A percentile compares a stretch with the other conserved stretches of the same genome.
Evolutionary conservation across 2,329 filamentous ascomycete genomes (phyloP).

Genomic region (Sclerotinia sclerotiorum): DNA sequence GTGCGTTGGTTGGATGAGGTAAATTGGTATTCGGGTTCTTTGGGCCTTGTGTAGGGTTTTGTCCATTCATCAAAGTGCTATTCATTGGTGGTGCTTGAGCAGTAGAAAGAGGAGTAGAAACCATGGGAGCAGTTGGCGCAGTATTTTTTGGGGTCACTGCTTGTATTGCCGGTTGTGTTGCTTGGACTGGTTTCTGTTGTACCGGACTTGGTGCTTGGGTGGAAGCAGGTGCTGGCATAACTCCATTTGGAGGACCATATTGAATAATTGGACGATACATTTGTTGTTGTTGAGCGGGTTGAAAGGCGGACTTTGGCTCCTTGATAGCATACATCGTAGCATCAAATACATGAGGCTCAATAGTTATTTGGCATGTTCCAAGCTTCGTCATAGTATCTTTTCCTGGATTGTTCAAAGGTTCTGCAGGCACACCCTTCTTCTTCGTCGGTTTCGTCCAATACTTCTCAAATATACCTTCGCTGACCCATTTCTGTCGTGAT

Average conservation of each 20-base stretch:
- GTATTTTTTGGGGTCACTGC: constrained; percentile 26
- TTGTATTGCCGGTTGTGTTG: constrained; percentile 27
- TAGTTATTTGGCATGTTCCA: constrained; percentile 70
- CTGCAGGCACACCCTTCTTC: constrained; percentile 64
- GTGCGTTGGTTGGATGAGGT: constrained; percentile 14
- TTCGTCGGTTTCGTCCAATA: constrained; percentile 75
- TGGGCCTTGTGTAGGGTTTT: not conserved
- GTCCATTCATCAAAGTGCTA: constrained; percentile 4
- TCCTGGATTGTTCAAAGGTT: constrained; percentile 61
- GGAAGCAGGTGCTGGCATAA: constrained; percentile 57
- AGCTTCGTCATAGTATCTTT: constrained; percentile 72
- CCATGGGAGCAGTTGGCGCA: constrained; percentile 1
- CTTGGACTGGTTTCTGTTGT: constrained; percentile 38
- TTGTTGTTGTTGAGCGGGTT: constrained; percentile 39
- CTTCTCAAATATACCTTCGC: constrained; percentile 70
- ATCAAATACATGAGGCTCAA: constrained; percentile 79
- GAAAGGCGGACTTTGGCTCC: constrained; percentile 47
- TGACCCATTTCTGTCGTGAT: constrained; percentile 72
- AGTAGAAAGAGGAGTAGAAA: not conserved
- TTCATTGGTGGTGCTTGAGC: not conserved
- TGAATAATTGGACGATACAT: constrained; percentile 59
- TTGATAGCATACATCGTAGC: constrained; percentile 73
- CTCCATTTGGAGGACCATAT: constrained; percentile 63
- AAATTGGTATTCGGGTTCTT: constrained; percentile 14
- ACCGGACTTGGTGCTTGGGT: constrained; percentile 41